These are phyloP conservation scores for Anastatica hierochuntica DNA, from an alignment of 345 rosid species.

Conservation along the genomic window DNA sequence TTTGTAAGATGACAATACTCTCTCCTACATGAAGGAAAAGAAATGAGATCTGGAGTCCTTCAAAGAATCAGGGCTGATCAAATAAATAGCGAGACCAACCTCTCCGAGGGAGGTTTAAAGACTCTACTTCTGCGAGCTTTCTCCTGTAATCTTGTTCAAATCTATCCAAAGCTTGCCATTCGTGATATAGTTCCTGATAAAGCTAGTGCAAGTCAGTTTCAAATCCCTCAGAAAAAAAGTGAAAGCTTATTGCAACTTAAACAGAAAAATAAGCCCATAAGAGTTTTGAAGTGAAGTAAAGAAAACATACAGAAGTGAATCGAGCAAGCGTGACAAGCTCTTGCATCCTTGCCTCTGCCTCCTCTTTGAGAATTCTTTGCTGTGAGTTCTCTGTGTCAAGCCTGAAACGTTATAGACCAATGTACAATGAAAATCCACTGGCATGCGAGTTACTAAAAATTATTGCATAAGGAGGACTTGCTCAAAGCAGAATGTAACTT, in stretches of 20 bases:
- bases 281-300: background rate
- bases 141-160: constrained; percentile 50
- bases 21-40: constrained; percentile 43
- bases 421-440: constrained; percentile 23
- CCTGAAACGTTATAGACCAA: constrained; percentile 36
- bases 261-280: too few species aligned
- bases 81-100: constrained; percentile 29
- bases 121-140: constrained; percentile 47
- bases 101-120: constrained; percentile 38
- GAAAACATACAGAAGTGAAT: constrained; percentile 67
- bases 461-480: too few species aligned
- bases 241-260: background rate
- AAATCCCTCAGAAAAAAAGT: background rate
- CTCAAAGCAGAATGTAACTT: constrained; percentile 11
- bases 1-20: constrained; percentile 42
- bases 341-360: constrained; percentile 56
- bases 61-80: background rate
- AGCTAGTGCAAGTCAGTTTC: constrained; percentile 1
- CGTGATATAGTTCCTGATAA: constrained; percentile 69
- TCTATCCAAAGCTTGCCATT: constrained; percentile 51
- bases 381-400: constrained; percentile 43
- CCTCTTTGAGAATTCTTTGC: constrained; percentile 34
- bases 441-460: background rate
- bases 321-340: constrained; percentile 65
- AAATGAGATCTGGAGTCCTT: background rate